Evolutionary conservation across 116 monocot genomes (phyloP), one percentile per base, ranked within the genome.

Genomic region (Posidonia oceanica): DNA sequence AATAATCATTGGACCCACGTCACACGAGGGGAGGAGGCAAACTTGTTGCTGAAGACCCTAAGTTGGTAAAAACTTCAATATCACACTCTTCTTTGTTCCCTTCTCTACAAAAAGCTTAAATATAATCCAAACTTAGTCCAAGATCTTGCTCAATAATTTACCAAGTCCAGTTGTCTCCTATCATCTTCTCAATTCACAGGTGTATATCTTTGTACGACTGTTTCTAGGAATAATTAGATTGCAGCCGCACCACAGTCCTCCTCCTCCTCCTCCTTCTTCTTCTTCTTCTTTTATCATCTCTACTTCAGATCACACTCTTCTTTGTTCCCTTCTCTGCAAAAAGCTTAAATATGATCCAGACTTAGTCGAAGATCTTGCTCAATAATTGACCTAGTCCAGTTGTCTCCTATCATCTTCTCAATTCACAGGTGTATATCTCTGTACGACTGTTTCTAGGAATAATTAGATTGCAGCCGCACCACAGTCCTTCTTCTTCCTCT

Each of bases 51-150:
- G 73, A 73, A 18, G 73, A 74, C 67, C 18, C 38, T 54, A 7
- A 64, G 64, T 65, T 15, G 73, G 73, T 64, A 73, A 65, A n/a
- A 53, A 21, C 72, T 62, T 72, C 61, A 70, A 39, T 51, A 52
- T 37, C 22, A 72, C 72, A 72, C 69, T 17, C 67, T 38, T 37
- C 63, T 63, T 7, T 11, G 58, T 18, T 58, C 21, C 58, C 58
- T 18, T n/a, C 52, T 13, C 18, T 20, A 3, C 4, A 48, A 51
- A 67, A n/a, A 52, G 20, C 69, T 55, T 69, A 54, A 15, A 56
- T 69, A 5, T 36, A 4, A 69, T 15, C 22, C 55, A 53, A 37
- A 58, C 22, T 14, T 16, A 15, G 15, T 70, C 14, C 52, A 53
- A 7, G 11, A 3, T 56, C 57, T n/a, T 18, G 36, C 36, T 70